A percentile compares a stretch with the other conserved stretches of the same genome.
These are phyloP conservation scores for Mucor saturninus DNA, from an alignment of 371 early-diverging fungal species.

Conservation along the genomic window DNA sequence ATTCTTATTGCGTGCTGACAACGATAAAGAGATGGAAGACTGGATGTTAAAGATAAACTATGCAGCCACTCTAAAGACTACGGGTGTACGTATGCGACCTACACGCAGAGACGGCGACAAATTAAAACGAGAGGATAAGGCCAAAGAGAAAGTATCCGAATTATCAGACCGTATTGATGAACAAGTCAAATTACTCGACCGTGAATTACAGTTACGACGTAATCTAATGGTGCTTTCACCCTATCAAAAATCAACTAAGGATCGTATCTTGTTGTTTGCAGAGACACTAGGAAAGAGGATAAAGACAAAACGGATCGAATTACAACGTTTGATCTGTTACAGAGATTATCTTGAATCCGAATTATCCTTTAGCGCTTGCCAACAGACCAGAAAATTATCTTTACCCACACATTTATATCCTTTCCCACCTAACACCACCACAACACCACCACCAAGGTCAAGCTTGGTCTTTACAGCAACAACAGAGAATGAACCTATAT, in stretches of 20 bases:
- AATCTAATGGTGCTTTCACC: conserved; percentile 73
- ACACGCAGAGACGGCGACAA: conserved; percentile 25
- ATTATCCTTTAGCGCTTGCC: conserved; percentile 39
- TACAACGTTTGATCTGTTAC: conserved; percentile 73
- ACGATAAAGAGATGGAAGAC: conserved; percentile 74
- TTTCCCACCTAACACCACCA: not conserved
- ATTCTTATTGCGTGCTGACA: conserved; percentile 68
- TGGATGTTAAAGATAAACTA: conserved; percentile 86
- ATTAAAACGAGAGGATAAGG: conserved; percentile 28
- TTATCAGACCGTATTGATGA: conserved; percentile 42
- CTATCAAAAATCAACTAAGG: conserved; percentile 64
- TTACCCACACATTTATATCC: conserved; percentile 24
- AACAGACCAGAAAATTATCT: conserved; percentile 25
- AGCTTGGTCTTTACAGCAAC: not conserved
- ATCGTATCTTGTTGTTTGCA: conserved; percentile 61
- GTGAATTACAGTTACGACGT: conserved; percentile 62
- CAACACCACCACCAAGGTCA: not conserved
- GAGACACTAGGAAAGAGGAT: conserved; percentile 59
- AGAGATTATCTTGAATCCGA: conserved; percentile 73
- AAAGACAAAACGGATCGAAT: conserved; percentile 56
- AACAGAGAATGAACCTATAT: not conserved
- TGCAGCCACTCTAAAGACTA: conserved; percentile 75
- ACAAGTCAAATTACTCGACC: conserved; percentile 46
- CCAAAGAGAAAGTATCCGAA: conserved; percentile 27
- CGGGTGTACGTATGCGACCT: conserved; percentile 58